Evolutionary conservation across 805 yeast species (phyloP).

Genomic region (Suhomyces vadensis): DNA sequence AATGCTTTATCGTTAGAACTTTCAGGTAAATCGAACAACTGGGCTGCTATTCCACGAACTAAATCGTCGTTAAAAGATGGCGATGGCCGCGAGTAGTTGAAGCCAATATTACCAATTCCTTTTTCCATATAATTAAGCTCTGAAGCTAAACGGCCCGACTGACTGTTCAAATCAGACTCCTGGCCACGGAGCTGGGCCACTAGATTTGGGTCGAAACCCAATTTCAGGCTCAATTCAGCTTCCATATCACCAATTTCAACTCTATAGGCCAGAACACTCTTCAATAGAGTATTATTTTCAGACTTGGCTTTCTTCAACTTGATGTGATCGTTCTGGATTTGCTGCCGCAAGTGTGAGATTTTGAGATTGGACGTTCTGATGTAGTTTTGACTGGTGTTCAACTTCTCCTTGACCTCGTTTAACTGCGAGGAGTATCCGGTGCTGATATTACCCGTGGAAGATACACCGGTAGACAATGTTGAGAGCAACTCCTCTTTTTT

Average conservation of each 20-base stretch:
- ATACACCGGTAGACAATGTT: slow-evolving; percentile 84
- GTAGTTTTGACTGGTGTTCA: slow-evolving; percentile 53
- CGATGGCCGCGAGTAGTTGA: slow-evolving; percentile 65
- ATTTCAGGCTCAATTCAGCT: slow-evolving; percentile 38
- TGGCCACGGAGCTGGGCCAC: slow-evolving; percentile 46
- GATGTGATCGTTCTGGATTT: slow-evolving; percentile 47
- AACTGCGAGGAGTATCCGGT: slow-evolving; percentile 79
- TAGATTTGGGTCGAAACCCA: slow-evolving; percentile 58
- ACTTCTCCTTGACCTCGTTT: slow-evolving; percentile 56
- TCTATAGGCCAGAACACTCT: slow-evolving; percentile 46
- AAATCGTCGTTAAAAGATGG: slow-evolving; percentile 57
- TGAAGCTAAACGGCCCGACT: slow-evolving; percentile 44
- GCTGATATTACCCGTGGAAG: slow-evolving; percentile 71
- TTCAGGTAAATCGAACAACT: slow-evolving; percentile 65
- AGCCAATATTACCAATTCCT: slow-evolving; percentile 71
- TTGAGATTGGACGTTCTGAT: slow-evolving; percentile 62
- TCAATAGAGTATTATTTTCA: slow-evolving; percentile 44
- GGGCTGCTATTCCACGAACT: slow-evolving; percentile 90
- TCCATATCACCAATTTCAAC: slow-evolving; percentile 40
- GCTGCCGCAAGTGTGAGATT: slow-evolving; percentile 56
- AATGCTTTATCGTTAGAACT: slow-evolving; percentile 60
- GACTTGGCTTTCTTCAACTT: slow-evolving; percentile 54
- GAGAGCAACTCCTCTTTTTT: slow-evolving; percentile 78
- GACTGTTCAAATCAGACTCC: slow-evolving; percentile 45
- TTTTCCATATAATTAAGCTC: slow-evolving; percentile 60